Base-by-base conservation (phyloP, 2,329 filamentous ascomycete genomes). In the Allantophomopsis lycopodina region DNA sequence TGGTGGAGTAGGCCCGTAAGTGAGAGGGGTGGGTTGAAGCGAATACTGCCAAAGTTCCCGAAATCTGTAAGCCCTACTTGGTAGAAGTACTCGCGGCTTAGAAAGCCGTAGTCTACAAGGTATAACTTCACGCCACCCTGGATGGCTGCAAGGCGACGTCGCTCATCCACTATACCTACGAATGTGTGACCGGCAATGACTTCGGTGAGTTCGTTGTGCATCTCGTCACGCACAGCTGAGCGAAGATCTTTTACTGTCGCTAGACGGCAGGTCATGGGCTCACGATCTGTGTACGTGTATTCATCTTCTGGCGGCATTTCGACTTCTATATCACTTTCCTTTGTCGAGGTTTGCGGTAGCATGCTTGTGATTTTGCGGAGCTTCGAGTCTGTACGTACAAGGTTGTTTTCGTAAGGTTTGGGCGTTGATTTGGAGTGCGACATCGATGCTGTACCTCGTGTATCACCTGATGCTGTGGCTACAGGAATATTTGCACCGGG, bases 341-440 rank as follows among this genome's bases (percentile, higher is more conserved):
- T 58, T 31, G 63, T 51, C 16, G 54, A 47, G 38, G 66, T 61
- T 14, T 77, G 70, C n/a, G 76, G 70, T 23, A 98, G 75, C 89
- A 98, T 96, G 44, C 84, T 87, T 0, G 91, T 98, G 46, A 98
- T 98, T 58, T 98, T 98, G 42, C 88, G 82, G 47, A 85, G 69
- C 43, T 80, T 83, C 1, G 84, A 78, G 56, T 98, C 91, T 10
- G 89, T 96, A 15, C 91, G 78, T 2, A 98, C 79, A 11, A 98
- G 73, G 40, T 83, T 94, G 55, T 93, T 93, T 53, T 91, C 85
- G 46, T 87, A 80, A 1, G 78, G 72, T 42, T 73, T 76, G 40
- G 69, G 69, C 2, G 64, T 54, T 39, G 54, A 49, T 32, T 38
- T 47, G 32, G 51, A 47, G 13, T 37, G 41, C 36, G 55, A 42